Conservation (phyloP, 1,284 basidiomycete genomes). For the Cystobasidium pallidum region DNA sequence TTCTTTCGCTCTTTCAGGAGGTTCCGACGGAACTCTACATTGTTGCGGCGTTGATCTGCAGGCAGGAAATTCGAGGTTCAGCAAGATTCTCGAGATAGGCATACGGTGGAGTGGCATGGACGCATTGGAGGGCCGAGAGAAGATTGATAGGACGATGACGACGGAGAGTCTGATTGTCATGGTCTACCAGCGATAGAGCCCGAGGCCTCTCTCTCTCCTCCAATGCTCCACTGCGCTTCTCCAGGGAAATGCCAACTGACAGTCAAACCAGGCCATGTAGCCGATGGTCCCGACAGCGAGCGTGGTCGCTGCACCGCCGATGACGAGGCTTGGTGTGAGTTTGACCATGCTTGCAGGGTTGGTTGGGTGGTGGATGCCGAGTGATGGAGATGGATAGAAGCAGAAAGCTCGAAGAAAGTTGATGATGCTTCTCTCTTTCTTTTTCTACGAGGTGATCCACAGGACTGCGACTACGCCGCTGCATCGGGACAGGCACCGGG, state of each 20-base stretch:
- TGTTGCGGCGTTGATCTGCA: conserved; percentile 81
- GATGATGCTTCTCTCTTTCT: not conserved
- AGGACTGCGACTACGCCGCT: too few species aligned
- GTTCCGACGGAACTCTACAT: conserved; percentile 81
- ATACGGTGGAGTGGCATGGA: not conserved
- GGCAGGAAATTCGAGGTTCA: not conserved
- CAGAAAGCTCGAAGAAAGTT: not conserved
- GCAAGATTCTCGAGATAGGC: too few species aligned
- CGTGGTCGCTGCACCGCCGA: conserved; percentile 5
- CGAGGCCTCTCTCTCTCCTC: too few species aligned
- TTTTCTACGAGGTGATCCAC: too few species aligned
- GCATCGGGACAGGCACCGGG: too few species aligned
- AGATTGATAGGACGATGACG: not conserved
- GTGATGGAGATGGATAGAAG: not conserved
- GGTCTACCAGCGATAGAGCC: too few species aligned
- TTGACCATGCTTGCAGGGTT: conserved; percentile 31
- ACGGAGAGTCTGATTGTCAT: too few species aligned
- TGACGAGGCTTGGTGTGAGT: conserved; percentile 25
- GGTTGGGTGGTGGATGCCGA: not conserved
- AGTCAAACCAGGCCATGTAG: conserved; percentile 38
- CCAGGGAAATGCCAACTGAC: not conserved
- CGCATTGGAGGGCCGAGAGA: too few species aligned
- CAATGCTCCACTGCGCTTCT: not conserved
- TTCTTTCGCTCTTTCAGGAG: conserved; percentile 59
- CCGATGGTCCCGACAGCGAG: conserved; percentile 27